These are phyloP conservation scores for Dactylorhiza incarnata DNA, from an alignment of 106 monocot genomes.

Conservation along the genomic window DNA sequence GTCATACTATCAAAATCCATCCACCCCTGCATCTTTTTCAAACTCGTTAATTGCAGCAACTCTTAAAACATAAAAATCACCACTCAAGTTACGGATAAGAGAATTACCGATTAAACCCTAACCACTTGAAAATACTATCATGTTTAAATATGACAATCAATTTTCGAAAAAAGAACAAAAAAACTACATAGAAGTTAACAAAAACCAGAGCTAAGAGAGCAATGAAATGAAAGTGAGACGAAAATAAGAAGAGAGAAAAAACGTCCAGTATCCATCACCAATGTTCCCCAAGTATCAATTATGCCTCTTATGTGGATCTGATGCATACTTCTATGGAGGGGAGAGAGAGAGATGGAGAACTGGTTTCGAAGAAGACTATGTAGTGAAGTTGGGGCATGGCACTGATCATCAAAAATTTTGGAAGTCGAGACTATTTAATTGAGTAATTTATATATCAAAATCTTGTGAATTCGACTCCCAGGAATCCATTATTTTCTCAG, in stretches of 20 bases:
- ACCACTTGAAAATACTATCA: neutral
- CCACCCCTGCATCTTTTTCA: neutral
- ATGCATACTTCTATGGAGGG: neutral
- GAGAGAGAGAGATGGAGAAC: neutral
- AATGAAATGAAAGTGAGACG: neutral
- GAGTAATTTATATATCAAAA: no score
- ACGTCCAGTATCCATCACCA: neutral
- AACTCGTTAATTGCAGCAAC: neutral
- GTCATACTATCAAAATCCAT: neutral
- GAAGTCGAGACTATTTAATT: no score
- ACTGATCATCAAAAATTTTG: neutral
- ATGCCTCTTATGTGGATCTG: neutral
- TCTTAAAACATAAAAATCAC: neutral
- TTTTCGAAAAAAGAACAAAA: neutral
- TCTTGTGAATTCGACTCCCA: no score
- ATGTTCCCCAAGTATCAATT: neutral
- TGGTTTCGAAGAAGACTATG: neutral
- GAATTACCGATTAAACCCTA: neutral
- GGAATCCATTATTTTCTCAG: no score
- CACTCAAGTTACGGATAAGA: neutral
- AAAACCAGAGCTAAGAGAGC: neutral
- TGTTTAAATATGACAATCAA: neutral
- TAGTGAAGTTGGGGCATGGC: no score
- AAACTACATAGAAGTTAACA: neutral
- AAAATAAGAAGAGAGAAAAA: neutral